Conservation (phyloP, 306 rosid genomes). For the Urtica urens region DNA sequence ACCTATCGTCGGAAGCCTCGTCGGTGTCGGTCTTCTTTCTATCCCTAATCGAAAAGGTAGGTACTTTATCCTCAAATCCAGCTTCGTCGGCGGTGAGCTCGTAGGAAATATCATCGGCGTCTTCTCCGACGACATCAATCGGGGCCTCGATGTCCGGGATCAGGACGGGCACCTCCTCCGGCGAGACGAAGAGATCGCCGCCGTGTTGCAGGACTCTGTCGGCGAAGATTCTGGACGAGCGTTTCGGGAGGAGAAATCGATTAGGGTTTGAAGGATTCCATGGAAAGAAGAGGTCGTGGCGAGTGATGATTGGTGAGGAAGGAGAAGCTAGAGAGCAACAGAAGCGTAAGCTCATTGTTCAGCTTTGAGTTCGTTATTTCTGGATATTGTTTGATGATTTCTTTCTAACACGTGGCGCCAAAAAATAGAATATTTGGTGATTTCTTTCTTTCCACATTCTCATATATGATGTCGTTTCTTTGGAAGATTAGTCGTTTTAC, state of each 20-base stretch:
- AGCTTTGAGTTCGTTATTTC: neutral
- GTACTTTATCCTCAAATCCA: slow-evolving; percentile 15
- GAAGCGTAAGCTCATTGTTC: slow-evolving; percentile 33
- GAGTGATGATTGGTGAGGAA: slow-evolving; percentile 17
- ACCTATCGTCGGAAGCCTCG: slow-evolving; percentile 37
- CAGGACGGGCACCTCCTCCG: slow-evolving; percentile 11
- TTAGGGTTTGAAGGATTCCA: slow-evolving; percentile 18
- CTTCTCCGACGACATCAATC: slow-evolving; percentile 7
- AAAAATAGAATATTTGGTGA: too few species aligned
- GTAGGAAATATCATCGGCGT: slow-evolving; percentile 7
- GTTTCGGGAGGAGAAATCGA: slow-evolving; percentile 15
- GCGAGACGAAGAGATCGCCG: slow-evolving; percentile 4
- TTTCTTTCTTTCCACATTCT: too few species aligned
- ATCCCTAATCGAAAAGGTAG: slow-evolving; percentile 17
- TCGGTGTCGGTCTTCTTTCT: slow-evolving; percentile 42
- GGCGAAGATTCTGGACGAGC: neutral
- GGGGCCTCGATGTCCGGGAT: neutral
- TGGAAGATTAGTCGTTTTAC: too few species aligned
- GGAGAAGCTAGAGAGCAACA: slow-evolving; percentile 24
- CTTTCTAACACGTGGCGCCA: too few species aligned
- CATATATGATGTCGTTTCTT: too few species aligned
- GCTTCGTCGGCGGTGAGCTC: slow-evolving; percentile 13
- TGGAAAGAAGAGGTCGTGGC: slow-evolving; percentile 14
- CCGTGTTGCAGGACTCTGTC: slow-evolving; percentile 21
- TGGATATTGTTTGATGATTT: neutral